Evolutionary conservation across 108 stramenopile species (phyloP).

Genomic region (Fragilaria radians): DNA sequence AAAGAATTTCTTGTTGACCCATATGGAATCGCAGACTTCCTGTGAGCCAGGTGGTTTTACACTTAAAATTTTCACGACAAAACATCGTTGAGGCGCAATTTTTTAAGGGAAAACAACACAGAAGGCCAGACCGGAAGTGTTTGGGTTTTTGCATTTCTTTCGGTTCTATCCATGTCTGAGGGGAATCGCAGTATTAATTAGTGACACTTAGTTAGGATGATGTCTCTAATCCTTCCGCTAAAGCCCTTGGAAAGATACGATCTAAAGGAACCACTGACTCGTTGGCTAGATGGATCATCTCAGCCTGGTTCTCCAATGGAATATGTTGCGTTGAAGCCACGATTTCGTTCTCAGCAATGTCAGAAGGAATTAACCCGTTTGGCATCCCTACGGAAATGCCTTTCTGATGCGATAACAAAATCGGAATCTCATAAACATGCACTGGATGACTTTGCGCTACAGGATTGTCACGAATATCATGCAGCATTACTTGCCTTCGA

Average conservation of each 20-base stretch:
- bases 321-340: slow-evolving; percentile 30
- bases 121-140: too few species aligned
- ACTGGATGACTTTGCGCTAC: slow-evolving; percentile 17
- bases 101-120: too few species aligned
- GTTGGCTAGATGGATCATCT: slow-evolving; percentile 32
- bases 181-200: too few species aligned
- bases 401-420: slow-evolving; percentile 26
- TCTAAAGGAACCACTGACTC: slow-evolving; percentile 25
- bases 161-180: too few species aligned
- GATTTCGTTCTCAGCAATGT: slow-evolving; percentile 28
- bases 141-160: too few species aligned
- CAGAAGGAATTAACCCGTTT: slow-evolving; percentile 39
- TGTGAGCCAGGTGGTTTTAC: too few species aligned
- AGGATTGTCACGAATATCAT: slow-evolving; percentile 47
- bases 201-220: too few species aligned
- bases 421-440: slow-evolving; percentile 29
- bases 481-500: slow-evolving; percentile 44
- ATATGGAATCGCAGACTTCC: too few species aligned
- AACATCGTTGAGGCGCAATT: too few species aligned
- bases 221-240: slow-evolving; percentile 30
- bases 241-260: slow-evolving; percentile 36
- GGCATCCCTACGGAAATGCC: slow-evolving; percentile 31
- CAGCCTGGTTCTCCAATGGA: slow-evolving; percentile 11
- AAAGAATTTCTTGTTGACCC: too few species aligned
- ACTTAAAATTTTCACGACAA: too few species aligned